Evolutionary conservation across 106 monocot genomes (phyloP).

Genomic region (Allium fistulosum): DNA sequence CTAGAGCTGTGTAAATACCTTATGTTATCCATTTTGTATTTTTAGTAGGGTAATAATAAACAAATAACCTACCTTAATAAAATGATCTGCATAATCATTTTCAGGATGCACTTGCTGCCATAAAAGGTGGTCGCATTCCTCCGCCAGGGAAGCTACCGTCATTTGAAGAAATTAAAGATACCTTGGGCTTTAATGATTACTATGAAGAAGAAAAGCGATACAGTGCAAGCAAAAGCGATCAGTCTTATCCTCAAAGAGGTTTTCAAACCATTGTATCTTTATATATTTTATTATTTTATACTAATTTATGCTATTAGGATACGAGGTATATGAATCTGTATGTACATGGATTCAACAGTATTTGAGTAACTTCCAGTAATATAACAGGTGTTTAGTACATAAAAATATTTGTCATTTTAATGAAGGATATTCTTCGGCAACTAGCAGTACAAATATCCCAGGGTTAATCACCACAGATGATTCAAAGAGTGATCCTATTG

Average conservation of each 20-base stretch:
- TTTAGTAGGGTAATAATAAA: too few relatives aligned
- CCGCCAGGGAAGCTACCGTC: slow-evolving; percentile 78
- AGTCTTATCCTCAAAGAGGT: slow-evolving; percentile 32
- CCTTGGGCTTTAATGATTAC: slow-evolving; percentile 81
- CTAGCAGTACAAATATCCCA: slow-evolving; percentile 8
- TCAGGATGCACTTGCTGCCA: slow-evolving; percentile 87
- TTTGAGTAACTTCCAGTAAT: too few relatives aligned
- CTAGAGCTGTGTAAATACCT: too few relatives aligned
- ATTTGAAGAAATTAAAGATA: slow-evolving; percentile 90
- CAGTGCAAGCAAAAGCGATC: slow-evolving; percentile 10
- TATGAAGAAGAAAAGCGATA: slow-evolving; percentile 89
- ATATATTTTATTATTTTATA: neutral
- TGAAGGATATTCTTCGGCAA: slow-evolving; percentile 28
- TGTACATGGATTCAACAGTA: too few relatives aligned
- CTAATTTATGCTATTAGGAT: neutral
- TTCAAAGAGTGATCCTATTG: slow-evolving; percentile 37
- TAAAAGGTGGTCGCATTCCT: slow-evolving; percentile 86
- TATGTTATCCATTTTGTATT: too few relatives aligned
- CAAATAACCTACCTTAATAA: too few relatives aligned
- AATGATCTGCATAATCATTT: neutral
- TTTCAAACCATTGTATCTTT: neutral
- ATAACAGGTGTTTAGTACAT: too few relatives aligned
- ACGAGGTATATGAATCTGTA: too few relatives aligned
- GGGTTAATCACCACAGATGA: slow-evolving; percentile 11
- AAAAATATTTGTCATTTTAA: neutral